A percentile compares a stretch with the other conserved stretches of the same genome.
phyloP scores from a whole-genome alignment of 257 asterid species.

The Vinca minor region DNA sequence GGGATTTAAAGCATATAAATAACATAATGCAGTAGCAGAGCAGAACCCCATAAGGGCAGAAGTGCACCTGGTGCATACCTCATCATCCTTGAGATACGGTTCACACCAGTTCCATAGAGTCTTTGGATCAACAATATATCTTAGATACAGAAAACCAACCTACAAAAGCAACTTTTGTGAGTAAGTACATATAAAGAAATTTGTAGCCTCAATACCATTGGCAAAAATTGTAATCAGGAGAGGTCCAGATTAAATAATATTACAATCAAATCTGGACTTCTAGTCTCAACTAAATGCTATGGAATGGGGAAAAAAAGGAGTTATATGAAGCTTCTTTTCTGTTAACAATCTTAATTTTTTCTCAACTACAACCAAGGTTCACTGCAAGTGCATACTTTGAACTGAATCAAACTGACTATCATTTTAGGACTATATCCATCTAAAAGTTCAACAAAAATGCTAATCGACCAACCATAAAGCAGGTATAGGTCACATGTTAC shows the following conservation, averaged over 20 bases:
- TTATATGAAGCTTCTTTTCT: neutral
- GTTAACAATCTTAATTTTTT: neutral
- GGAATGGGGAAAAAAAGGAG: too few species aligned
- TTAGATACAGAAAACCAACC: conserved; percentile 85
- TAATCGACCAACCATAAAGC: too few species aligned
- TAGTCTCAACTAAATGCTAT: neutral
- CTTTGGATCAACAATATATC: conserved; percentile 90
- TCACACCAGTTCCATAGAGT: conserved; percentile 92
- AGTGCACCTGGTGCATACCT: conserved; percentile 54
- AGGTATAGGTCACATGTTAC: too few species aligned
- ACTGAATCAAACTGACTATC: neutral
- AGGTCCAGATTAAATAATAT: neutral
- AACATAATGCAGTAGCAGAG: neutral
- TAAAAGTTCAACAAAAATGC: too few species aligned
- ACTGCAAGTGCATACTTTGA: neutral
- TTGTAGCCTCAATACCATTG: neutral
- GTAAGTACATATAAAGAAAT: conserved; percentile 9
- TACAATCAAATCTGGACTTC: too few species aligned
- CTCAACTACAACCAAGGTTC: too few species aligned
- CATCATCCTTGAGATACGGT: conserved; percentile 87
- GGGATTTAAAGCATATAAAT: neutral
- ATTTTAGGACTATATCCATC: neutral
- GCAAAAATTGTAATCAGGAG: neutral
- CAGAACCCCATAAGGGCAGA: conserved; percentile 13
- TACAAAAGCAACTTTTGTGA: conserved; percentile 24